These are phyloP conservation scores for Sungouiella thailandica DNA, from an alignment of 805 yeast species.

Conservation along the genomic window DNA sequence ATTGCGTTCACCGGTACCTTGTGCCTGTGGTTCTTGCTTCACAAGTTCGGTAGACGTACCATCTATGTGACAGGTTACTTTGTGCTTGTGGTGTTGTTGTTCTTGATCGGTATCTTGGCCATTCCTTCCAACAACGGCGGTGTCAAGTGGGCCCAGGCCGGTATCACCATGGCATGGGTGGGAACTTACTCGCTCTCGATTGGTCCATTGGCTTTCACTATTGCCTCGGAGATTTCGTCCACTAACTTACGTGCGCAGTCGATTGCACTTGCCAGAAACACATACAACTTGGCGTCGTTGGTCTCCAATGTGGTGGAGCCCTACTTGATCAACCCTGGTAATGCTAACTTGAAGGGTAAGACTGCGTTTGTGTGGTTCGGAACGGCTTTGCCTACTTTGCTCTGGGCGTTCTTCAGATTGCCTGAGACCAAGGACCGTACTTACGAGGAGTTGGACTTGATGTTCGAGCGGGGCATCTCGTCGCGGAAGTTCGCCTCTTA, in stretches of 20 bases:
- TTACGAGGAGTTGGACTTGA: slow-evolving; percentile 8
- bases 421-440: slow-evolving; percentile 8
- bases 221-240: slow-evolving; percentile 8
- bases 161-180: slow-evolving; percentile 12
- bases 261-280: slow-evolving; percentile 8
- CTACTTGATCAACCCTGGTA: slow-evolving; percentile 7
- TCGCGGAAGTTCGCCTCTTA: slow-evolving; percentile 4
- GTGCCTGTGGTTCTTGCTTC: slow-evolving; percentile 7
- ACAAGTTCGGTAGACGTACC: slow-evolving; percentile 5
- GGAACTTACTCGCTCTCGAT: slow-evolving; percentile 7
- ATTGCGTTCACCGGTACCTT: slow-evolving; percentile 8
- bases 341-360: slow-evolving; percentile 10
- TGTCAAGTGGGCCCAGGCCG: slow-evolving; percentile 23
- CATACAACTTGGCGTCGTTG: slow-evolving; percentile 8
- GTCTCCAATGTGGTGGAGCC: slow-evolving; percentile 9
- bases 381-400: slow-evolving; percentile 14
- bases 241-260: slow-evolving; percentile 10
- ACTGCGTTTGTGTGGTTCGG: slow-evolving; percentile 10
- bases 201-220: slow-evolving; percentile 10
- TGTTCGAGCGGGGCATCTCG: slow-evolving; percentile 7
- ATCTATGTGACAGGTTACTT: slow-evolving; percentile 6
- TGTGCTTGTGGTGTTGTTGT: slow-evolving; percentile 2
- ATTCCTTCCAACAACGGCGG: slow-evolving; percentile 14
- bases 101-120: slow-evolving; percentile 7
- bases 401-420: slow-evolving; percentile 26